Conservation (phyloP, 2,329 filamentous ascomycete genomes). For the Paraconiothyrium brasiliense region DNA sequence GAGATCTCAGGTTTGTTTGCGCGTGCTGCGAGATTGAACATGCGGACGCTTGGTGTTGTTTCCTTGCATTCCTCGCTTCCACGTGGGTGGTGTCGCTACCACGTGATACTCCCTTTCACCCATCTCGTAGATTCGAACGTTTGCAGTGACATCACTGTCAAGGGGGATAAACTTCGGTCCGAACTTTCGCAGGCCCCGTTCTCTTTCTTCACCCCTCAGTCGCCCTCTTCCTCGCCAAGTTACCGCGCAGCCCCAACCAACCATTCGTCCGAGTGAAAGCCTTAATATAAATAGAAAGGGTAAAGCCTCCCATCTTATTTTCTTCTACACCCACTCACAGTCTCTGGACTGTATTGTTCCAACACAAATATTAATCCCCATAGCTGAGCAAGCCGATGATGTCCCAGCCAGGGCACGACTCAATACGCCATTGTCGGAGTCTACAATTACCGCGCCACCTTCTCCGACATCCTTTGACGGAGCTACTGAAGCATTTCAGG, state of each 20-base stretch:
- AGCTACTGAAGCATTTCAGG: background rate
- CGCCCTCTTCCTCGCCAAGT: background rate
- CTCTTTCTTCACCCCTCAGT: background rate
- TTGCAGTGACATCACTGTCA: background rate
- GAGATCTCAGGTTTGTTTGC: background rate
- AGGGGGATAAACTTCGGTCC: background rate
- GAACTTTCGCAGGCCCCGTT: background rate
- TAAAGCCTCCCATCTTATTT: background rate
- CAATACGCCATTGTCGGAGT: background rate
- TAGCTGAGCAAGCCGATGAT: background rate
- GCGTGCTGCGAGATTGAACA: background rate
- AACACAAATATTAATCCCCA: background rate
- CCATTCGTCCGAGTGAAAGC: background rate
- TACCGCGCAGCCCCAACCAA: background rate
- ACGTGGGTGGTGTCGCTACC: background rate
- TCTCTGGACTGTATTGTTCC: background rate
- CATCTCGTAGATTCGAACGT: background rate
- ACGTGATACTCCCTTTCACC: conserved; percentile 2
- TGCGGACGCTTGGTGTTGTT: background rate
- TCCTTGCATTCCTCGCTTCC: conserved; percentile 17
- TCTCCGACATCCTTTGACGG: background rate
- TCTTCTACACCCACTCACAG: background rate
- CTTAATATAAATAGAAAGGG: background rate
- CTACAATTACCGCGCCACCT: background rate
- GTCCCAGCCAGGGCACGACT: background rate